Base-by-base conservation (phyloP, 1,139 yeast species). In the Pichia sp. region DNA sequence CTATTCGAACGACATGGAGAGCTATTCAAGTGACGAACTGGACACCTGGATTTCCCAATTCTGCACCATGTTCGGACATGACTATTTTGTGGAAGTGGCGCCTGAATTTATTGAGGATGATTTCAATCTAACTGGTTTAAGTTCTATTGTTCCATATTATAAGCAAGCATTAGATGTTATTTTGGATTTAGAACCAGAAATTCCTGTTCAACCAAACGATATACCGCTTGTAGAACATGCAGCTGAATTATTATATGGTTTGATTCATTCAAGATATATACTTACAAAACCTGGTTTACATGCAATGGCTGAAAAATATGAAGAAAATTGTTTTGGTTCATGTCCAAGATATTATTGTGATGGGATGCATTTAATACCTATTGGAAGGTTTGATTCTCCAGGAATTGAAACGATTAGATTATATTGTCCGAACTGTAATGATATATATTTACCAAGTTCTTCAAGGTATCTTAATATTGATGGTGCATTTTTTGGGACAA, bases 91-190 rank as follows among this genome's bases (percentile, higher is more conserved):
- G 29, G 94, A 91, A 48, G 96, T 91, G 16, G 74, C 89, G 1
- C 91, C 86, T 44, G 96, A 88, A 40, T 91, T 88, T 60, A 87
- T 91, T 50, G 96, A 89, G 56, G 99, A 91, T 62, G 97, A 91
- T 55, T 91, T 91, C 69, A 91, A 91, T 59, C 70, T 91, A 54
- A 89, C 97, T 1, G 97, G 97, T 3, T 71, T 91, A 44, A 74
- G 85, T 23, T 76, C 80, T 55, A 78, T 84, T 50, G 96, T 91
- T 5, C 95, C 97, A 8, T 85, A 81, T 60, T 91, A 89, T 63
- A 71, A 91, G 58, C 95, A 88, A 60, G 96, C 97, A 5, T 66
- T 91, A 50, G 96, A 89, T 62, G 74, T 93, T 52, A 88, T 91
- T 46, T 68, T 91, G 50, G 97, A 89, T 59, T 78, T 87, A 37